Evolutionary conservation across 139 green algal species (phyloP), one percentile per base, ranked within the genome.

Genomic region (Nannochloris sp.): DNA sequence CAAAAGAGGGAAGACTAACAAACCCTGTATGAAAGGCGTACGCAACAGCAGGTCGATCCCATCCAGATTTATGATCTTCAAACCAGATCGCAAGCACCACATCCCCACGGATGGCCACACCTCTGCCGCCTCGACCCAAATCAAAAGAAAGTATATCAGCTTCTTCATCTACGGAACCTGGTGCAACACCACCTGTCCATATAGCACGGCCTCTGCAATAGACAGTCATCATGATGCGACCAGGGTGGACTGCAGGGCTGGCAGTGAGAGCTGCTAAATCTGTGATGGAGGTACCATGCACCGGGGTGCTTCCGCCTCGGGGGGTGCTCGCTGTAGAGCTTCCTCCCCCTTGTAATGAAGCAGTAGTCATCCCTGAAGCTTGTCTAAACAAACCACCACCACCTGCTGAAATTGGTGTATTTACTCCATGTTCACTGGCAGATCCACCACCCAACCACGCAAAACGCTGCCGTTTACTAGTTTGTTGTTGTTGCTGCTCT

Each of bases 11-110:
- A n/a, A n/a, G n/a, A n/a, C n/a, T 39, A 10, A 78, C 45, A 54
- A 82, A 80, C 12, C 62, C 46, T 24, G 72, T 78, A 54, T 83
- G 76, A 45, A 83, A 82, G 12, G 75, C 46, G 27, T 75, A 83
- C 3, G 76, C 68, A 24, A 79, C 9, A 10, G 60, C 57, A 3
- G 76, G 76, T 3, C 48, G 53, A 25, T 76, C 73, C 51, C 66
- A 75, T 23, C 72, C 62, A 1, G 61, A 32, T 14, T 68, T 59
- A 56, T 78, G 67, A 47, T 74, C 68, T 6, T 64, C 58, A 30
- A 83, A 74, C 73, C 73, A 83, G 8, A 83, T 36, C n/a, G 66
- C 76, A 46, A 83, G 33, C 3, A 60, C 67, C 5, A 81, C 62
- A 39, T 83, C 73, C 4, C 63, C 63, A 33, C 60, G 32, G 0